These are phyloP conservation scores for Erodium texanum DNA, from an alignment of 441 rosid species.

Conservation along the genomic window DNA sequence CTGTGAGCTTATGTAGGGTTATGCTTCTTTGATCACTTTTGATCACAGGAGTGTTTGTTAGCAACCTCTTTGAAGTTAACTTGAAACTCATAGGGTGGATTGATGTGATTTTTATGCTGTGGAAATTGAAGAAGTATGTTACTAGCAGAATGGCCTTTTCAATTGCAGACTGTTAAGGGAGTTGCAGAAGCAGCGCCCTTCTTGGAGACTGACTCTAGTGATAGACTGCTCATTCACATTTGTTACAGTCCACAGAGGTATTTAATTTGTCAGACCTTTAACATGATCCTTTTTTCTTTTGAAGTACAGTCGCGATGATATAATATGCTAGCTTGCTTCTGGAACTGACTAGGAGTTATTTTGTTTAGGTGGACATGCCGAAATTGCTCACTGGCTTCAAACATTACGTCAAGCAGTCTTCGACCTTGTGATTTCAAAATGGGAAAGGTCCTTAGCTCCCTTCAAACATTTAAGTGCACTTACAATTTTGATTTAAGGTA, in stretches of 20 bases:
- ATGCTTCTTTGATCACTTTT: too few relatives aligned
- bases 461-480: conserved; percentile 60
- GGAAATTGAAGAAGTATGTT: not conserved
- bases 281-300: not conserved
- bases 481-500: conserved; percentile 77
- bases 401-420: conserved; percentile 57
- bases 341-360: conserved; percentile 15
- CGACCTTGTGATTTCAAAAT: conserved; percentile 85
- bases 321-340: not conserved
- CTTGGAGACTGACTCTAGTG: conserved; percentile 38
- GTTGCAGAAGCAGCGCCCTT: conserved; percentile 34
- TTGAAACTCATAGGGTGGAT: not conserved
- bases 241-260: conserved; percentile 88
- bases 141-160: not conserved
- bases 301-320: not conserved
- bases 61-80: not conserved
- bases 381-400: conserved; percentile 47
- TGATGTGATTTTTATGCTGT: not conserved
- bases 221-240: conserved; percentile 67
- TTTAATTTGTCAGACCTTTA: not conserved
- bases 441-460: conserved; percentile 64
- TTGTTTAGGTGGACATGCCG: conserved; percentile 76
- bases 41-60: too few relatives aligned
- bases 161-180: not conserved
- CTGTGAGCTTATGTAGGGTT: not conserved